A percentile compares a stretch with the other conserved stretches of the same genome.
phyloP scores from a whole-genome alignment of 1,139 yeast species.

The Yamadazyma blattariae region DNA sequence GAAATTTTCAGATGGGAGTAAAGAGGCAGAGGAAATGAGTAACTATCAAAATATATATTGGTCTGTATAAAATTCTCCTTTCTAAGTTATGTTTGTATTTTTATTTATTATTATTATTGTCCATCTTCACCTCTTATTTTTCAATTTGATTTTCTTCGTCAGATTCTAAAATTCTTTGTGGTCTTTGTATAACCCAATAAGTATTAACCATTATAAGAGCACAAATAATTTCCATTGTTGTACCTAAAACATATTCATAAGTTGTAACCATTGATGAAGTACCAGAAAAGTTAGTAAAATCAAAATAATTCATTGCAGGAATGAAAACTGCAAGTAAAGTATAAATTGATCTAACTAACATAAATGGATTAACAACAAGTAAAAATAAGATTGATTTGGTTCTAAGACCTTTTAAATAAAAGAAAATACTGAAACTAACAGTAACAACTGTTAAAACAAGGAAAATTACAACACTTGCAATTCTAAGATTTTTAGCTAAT shows the following conservation, averaged over 20 bases:
- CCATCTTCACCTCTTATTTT: too few relatives aligned
- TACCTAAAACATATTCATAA: conserved; percentile 32
- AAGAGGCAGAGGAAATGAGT: too few relatives aligned
- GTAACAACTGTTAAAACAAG: conserved; percentile 17
- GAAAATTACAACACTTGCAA: conserved; percentile 25
- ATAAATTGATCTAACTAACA: conserved; percentile 28
- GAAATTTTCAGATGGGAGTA: too few relatives aligned
- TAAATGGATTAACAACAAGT: conserved; percentile 21
- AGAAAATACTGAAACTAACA: too few relatives aligned
- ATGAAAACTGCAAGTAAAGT: conserved; percentile 29
- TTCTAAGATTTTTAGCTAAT: conserved; percentile 26
- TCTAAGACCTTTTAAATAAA: conserved; percentile 18
- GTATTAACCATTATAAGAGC: not conserved
- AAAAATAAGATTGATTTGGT: conserved; percentile 13
- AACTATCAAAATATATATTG: too few relatives aligned
- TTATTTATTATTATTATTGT: too few relatives aligned
- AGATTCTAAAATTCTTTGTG: too few relatives aligned
- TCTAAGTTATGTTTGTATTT: too few relatives aligned
- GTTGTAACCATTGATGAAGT: conserved; percentile 17
- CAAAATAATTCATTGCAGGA: conserved; percentile 28
- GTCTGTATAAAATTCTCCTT: too few relatives aligned
- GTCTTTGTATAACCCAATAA: conserved; percentile 2
- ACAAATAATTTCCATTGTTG: conserved; percentile 30
- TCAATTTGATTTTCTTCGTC: too few relatives aligned
- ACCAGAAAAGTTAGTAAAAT: conserved; percentile 22